A percentile compares a stretch with the other conserved stretches of the same genome.
phyloP scores from a whole-genome alignment of 306 rosid genomes.

The Dalbergia cochinchinensis region DNA sequence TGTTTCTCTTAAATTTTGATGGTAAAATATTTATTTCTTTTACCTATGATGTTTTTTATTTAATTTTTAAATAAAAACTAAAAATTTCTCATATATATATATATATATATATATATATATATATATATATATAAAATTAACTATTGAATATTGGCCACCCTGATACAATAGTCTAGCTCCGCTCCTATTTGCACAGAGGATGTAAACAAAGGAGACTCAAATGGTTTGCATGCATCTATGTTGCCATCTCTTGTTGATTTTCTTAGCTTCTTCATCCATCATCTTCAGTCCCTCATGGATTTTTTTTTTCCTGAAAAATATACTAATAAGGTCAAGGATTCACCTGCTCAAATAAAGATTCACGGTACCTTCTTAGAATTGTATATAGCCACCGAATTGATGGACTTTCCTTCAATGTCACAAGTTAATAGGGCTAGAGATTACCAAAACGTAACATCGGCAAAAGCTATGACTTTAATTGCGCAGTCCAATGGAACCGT shows the following conservation, averaged over 20 bases:
- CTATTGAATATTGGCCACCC: too few species aligned
- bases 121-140: too few species aligned
- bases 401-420: conserved; percentile 75
- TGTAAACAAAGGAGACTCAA: conserved; percentile 63
- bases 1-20: too few species aligned
- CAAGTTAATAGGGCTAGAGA: conserved; percentile 62
- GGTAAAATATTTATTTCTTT: too few species aligned
- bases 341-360: conserved; percentile 97
- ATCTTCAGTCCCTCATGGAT: conserved; percentile 89
- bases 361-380: conserved; percentile 93
- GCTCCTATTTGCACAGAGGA: conserved; percentile 72
- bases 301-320: conserved; percentile 77
- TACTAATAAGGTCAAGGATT: conserved; percentile 84
- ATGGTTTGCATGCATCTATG: conserved; percentile 69
- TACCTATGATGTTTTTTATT: too few species aligned
- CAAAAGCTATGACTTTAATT: conserved; percentile 45
- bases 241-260: conserved; percentile 99
- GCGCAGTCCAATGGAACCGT: conserved; percentile 63
- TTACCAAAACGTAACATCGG: conserved; percentile 48
- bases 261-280: conserved; percentile 91
- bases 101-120: too few species aligned
- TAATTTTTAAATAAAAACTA: too few species aligned
- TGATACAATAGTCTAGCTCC: too few species aligned
- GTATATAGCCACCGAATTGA: conserved; percentile 86
- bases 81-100: too few species aligned